These are phyloP conservation scores for Tothia fuscella DNA, from an alignment of 2,329 filamentous ascomycete species.

Conservation along the genomic window DNA sequence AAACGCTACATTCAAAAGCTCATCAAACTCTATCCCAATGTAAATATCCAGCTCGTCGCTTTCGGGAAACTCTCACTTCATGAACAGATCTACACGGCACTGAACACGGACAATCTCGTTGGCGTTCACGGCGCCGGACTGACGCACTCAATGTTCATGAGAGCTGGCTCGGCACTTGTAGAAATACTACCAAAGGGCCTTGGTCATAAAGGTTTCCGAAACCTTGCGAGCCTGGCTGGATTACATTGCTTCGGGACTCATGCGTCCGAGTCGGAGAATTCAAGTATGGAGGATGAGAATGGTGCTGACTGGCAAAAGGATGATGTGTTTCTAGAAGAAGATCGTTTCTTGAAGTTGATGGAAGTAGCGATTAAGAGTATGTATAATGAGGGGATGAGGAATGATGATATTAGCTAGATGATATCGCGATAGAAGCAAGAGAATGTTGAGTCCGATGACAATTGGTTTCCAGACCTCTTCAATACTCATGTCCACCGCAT, in stretches of 20 bases:
- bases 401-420: neutral
- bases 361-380: neutral
- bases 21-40: constrained; percentile 14
- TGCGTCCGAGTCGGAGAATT: neutral
- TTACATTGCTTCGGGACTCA: constrained; percentile 23
- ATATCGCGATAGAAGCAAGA: too few relatives aligned
- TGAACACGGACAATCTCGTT: constrained; percentile 30
- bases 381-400: neutral
- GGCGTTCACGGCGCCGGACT: constrained; percentile 35
- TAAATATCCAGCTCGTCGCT: constrained; percentile 25
- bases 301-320: constrained; percentile 15
- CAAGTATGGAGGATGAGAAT: neutral
- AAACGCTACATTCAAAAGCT: neutral
- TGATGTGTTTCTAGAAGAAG: constrained; percentile 17
- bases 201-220: constrained; percentile 29
- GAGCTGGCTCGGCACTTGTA: constrained; percentile 24
- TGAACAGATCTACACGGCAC: constrained; percentile 26
- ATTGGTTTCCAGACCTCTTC: too few relatives aligned
- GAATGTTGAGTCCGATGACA: too few relatives aligned
- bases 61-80: constrained; percentile 27
- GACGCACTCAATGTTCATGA: constrained; percentile 32
- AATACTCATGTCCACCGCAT: too few relatives aligned
- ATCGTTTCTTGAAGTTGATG: neutral
- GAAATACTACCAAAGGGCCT: constrained; percentile 31
- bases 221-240: constrained; percentile 28